Conservation (phyloP, 1,284 basidiomycete genomes). For the Microbotryomycetes sp. region DNA sequence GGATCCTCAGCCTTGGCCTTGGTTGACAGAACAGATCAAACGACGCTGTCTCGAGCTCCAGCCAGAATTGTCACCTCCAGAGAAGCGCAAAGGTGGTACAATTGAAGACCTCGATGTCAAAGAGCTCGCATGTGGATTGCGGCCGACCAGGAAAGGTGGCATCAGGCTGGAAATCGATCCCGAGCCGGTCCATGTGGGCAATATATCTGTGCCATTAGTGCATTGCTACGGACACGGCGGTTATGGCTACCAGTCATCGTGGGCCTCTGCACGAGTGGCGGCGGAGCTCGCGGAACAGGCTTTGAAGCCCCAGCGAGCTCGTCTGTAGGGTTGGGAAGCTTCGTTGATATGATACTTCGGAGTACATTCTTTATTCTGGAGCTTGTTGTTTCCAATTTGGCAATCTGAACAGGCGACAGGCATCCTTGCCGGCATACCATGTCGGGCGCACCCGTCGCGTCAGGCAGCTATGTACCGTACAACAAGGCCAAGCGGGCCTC, state of each 20-base stretch:
- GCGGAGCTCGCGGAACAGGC: conserved; percentile 46
- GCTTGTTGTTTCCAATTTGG: too few relatives aligned
- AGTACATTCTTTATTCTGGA: too few relatives aligned
- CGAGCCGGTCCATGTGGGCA: not conserved
- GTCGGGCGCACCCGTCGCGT: not conserved
- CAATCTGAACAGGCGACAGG: too few relatives aligned
- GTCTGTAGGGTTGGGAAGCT: not conserved
- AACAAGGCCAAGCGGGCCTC: not conserved
- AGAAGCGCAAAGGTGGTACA: conserved; percentile 38
- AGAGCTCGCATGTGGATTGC: conserved; percentile 58
- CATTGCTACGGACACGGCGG: conserved; percentile 46
- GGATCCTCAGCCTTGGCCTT: conserved; percentile 54
- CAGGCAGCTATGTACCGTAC: conserved; percentile 9
- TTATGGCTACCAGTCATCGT: conserved; percentile 63
- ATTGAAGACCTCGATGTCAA: conserved; percentile 58
- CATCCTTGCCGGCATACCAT: too few relatives aligned
- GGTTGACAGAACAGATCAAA: conserved; percentile 57
- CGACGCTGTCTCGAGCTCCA: conserved; percentile 51
- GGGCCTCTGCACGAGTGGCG: conserved; percentile 58
- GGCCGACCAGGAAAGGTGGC: conserved; percentile 49
- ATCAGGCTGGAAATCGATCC: conserved; percentile 44
- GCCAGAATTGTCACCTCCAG: conserved; percentile 60
- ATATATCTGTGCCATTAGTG: not conserved
- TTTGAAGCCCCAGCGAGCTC: not conserved
- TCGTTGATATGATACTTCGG: not conserved